These are phyloP conservation scores for Saccharomycopsis oosterbeekiorum DNA, from an alignment of 805 yeast genomes.

Conservation along the genomic window DNA sequence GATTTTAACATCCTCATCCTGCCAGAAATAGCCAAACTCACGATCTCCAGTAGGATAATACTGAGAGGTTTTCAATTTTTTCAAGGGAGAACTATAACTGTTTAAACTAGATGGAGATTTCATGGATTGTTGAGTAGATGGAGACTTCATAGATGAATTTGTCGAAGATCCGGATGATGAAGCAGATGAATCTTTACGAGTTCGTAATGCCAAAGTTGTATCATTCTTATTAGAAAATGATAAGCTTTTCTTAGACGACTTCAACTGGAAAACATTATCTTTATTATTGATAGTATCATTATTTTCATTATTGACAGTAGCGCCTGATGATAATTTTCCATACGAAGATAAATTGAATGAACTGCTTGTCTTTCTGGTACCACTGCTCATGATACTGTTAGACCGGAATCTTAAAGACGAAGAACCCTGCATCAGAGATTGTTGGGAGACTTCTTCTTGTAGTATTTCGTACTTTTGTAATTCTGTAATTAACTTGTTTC, in stretches of 20 bases:
- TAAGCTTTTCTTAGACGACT: not conserved
- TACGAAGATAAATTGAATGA: not conserved
- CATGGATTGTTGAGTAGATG: not conserved
- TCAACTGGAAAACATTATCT: not conserved
- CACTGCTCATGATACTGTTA: not conserved
- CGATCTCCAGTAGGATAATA: not conserved
- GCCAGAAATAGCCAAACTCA: slow-evolving; percentile 1
- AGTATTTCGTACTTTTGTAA: not conserved
- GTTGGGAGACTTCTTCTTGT: not conserved
- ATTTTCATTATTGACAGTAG: not conserved
- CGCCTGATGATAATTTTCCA: not conserved
- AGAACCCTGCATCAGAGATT: not conserved
- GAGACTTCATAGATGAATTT: not conserved
- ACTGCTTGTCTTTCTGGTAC: not conserved
- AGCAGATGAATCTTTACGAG: not conserved
- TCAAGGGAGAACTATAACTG: not conserved
- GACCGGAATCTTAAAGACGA: not conserved
- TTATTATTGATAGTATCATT: not conserved
- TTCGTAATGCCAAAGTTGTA: not conserved
- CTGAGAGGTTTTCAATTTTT: not conserved
- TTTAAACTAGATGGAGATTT: slow-evolving; percentile 1
- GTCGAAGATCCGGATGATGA: not conserved
- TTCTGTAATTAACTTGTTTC: not conserved
- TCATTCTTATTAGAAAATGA: not conserved
- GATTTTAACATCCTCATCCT: not conserved